These are phyloP conservation scores for Helichrysum umbraculigerum DNA, from an alignment of 129 eudicot genomes.

Conservation along the genomic window DNA sequence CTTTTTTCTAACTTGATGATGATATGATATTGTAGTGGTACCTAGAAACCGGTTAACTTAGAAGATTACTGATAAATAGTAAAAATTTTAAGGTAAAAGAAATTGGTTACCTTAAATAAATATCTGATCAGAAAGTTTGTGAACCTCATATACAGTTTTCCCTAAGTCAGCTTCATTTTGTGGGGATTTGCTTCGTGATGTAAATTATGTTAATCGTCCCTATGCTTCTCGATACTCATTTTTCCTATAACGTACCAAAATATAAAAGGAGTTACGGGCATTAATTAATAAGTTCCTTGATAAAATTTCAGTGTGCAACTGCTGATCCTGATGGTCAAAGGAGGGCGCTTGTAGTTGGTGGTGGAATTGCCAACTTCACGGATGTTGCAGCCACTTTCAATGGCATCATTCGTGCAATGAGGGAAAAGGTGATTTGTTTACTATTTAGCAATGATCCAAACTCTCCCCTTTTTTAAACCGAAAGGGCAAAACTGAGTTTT, in stretches of 20 bases:
- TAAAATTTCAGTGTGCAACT: conserved; percentile 69
- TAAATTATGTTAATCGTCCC: no score
- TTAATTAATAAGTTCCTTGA: neutral
- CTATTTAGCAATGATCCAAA: neutral
- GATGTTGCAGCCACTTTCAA: conserved; percentile 96
- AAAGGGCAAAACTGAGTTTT: conserved; percentile 19
- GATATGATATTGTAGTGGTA: no score
- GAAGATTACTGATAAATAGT: no score
- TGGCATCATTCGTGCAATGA: conserved; percentile 86
- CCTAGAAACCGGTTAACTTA: no score
- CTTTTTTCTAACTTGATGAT: no score
- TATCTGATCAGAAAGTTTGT: no score
- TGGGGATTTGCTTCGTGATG: neutral
- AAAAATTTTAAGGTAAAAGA: no score
- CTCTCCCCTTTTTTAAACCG: neutral
- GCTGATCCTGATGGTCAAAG: conserved; percentile 90
- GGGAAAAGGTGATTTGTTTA: conserved; percentile 66
- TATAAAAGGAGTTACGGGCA: neutral
- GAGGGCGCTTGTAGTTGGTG: conserved; percentile 93
- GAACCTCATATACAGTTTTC: no score
- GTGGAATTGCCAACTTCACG: conserved; percentile 96
- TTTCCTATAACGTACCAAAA: neutral
- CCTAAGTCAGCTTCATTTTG: neutral
- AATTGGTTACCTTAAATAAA: no score
- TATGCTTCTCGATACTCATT: no score